These are phyloP conservation scores for Suillus paluster DNA, from an alignment of 768 basidiomycete species.

Conservation along the genomic window DNA sequence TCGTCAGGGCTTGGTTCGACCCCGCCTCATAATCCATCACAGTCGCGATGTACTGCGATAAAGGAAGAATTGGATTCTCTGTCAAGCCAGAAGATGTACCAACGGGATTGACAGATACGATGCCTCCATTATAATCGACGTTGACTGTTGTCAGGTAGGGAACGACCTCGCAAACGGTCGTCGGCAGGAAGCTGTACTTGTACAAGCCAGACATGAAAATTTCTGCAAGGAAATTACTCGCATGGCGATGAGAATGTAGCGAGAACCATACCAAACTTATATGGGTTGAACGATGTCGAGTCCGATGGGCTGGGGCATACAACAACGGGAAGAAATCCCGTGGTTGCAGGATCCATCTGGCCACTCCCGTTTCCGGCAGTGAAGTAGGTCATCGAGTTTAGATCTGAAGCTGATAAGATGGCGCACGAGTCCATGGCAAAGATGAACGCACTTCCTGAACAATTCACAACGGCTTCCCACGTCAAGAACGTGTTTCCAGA, in stretches of 20 bases:
- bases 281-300: neutral
- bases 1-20: neutral
- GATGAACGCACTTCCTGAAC: slow-evolving; percentile 8
- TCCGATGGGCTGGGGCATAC: slow-evolving; percentile 4
- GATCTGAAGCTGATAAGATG: neutral
- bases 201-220: slow-evolving; percentile 6
- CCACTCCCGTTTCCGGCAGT: neutral
- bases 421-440: neutral
- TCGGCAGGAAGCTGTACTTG: slow-evolving; percentile 20
- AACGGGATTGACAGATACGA: neutral
- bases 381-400: neutral
- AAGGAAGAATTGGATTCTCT: neutral
- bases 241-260: neutral
- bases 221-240: slow-evolving; percentile 1
- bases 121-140: slow-evolving; percentile 15
- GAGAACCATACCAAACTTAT: slow-evolving; percentile 3
- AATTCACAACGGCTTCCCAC: slow-evolving; percentile 4
- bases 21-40: slow-evolving; percentile 5
- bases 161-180: slow-evolving; percentile 12
- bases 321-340: slow-evolving; percentile 10
- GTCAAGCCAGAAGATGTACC: neutral
- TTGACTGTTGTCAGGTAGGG: slow-evolving; percentile 17
- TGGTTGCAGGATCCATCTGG: neutral
- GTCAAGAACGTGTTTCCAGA: neutral
- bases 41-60: slow-evolving; percentile 1